phyloP scores from a whole-genome alignment of 768 basidiomycete species.

The Glaciozyma antarctica region DNA sequence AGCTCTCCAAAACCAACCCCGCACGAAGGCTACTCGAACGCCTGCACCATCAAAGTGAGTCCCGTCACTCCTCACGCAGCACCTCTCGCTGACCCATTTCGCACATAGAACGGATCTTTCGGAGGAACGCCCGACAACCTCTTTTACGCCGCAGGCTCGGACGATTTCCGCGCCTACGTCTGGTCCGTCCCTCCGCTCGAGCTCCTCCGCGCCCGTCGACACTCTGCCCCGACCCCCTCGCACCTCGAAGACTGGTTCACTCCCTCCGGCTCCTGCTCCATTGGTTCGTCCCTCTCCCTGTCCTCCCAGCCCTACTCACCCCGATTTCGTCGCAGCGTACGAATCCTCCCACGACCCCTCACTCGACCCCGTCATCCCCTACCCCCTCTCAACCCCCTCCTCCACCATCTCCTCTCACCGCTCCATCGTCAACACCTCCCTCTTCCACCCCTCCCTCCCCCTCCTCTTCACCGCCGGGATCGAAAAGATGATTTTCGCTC shows the following conservation, averaged over 20 bases:
- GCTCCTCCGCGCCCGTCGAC: slow-evolving; percentile 34
- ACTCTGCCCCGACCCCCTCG: slow-evolving; percentile 34
- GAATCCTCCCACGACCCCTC: background rate
- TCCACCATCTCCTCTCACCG: slow-evolving; percentile 49
- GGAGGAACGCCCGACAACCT: slow-evolving; percentile 46
- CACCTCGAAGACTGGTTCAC: slow-evolving; percentile 39
- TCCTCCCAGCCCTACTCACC: background rate
- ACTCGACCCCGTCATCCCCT: slow-evolving; percentile 7
- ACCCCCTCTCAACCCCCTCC: background rate
- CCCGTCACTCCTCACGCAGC: background rate
- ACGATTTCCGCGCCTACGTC: slow-evolving; percentile 68
- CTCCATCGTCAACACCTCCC: slow-evolving; percentile 64
- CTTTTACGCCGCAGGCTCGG: slow-evolving; percentile 67
- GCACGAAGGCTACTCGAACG: slow-evolving; percentile 14
- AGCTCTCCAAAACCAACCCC: slow-evolving; percentile 42
- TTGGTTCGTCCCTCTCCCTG: background rate
- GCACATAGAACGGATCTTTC: slow-evolving; percentile 60
- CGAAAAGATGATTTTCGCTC: slow-evolving; percentile 41
- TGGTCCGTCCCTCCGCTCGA: slow-evolving; percentile 66
- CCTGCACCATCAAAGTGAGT: slow-evolving; percentile 11
- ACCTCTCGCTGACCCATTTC: background rate
- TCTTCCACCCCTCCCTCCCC: slow-evolving; percentile 63
- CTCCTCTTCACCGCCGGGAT: slow-evolving; percentile 63
- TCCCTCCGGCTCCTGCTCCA: background rate
- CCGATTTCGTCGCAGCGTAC: slow-evolving; percentile 23